Base-by-base conservation (phyloP, 345 rosid genomes). In the Brassica carinata region DNA sequence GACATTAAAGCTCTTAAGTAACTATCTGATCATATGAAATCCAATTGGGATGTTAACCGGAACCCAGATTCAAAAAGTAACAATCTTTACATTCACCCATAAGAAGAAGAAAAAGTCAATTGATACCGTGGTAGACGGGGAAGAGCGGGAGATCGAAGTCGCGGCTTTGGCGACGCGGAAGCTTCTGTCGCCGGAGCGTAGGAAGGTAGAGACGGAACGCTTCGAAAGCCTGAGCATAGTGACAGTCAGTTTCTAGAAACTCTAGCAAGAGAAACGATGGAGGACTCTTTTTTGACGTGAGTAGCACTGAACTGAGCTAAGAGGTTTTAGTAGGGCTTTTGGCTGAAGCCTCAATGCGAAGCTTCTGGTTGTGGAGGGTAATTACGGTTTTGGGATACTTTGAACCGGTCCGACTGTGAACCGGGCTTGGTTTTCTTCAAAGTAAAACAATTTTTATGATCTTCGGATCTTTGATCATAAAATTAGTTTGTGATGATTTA, bases 151-250 rank as follows among this genome's bases (percentile, higher is more conserved):
- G 71, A 78, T 8, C 23, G 89, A 73, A 45, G 87, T 78, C 3
- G 18, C 58, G 5, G 23, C 23, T 19, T 19, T 19, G 23, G 23
- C 23, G 23, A 19, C 23, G 23, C 23, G 85, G 87, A 58, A 57
- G 70, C 82, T 76, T 7, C 86, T 43, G 78, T 87, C 79, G 8
- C 86, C 82, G 71, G 78, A 48, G 77, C 91, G 86, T 15, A 93
- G 77, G 74, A 88, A 10, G 34, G 90, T 64, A 36, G 94, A 89
- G 65, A 89, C 86, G 4, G 97, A 87, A 70, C 94, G 97, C 84
- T 85, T 84, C 0, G 91, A 84, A 69, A 95, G 87, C 64, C 85
- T 86, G 74, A 91, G 19, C 58, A 53, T 53, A 1, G 58, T 10
- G n/a, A 11, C 26, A 23, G 26, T 23, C 26, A 23, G 26, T 23